Conservation (phyloP, 345 rosid species). For the Psidium friedrichsthalianum region DNA sequence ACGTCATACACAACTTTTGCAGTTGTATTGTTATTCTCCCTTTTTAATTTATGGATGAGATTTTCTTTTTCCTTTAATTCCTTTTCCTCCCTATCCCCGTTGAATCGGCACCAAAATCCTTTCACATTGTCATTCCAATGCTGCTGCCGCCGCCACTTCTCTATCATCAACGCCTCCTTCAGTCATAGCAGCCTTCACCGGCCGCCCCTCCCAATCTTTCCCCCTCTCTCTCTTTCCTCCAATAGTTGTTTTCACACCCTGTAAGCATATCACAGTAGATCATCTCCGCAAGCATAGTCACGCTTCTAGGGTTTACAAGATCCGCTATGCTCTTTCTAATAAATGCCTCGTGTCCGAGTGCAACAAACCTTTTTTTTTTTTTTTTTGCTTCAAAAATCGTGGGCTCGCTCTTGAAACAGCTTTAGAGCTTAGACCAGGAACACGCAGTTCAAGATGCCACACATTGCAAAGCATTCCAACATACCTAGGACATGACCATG, state of each 20-base stretch:
- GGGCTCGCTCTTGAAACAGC: too few relatives aligned
- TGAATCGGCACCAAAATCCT: background rate
- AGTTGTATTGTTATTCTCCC: too few relatives aligned
- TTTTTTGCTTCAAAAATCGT: background rate
- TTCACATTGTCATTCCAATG: accelerated
- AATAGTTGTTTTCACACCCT: background rate
- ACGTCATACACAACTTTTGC: too few relatives aligned
- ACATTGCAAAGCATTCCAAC: background rate
- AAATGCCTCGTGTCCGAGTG: background rate
- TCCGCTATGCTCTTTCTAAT: background rate
- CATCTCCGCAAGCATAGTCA: too few relatives aligned
- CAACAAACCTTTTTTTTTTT: background rate
- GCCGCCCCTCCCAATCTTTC: too few relatives aligned
- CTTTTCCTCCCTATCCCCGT: background rate
- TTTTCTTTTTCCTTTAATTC: background rate
- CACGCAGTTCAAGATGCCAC: background rate
- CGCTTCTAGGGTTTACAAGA: background rate
- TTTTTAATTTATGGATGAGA: background rate
- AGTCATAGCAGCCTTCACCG: background rate
- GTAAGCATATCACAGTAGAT: too few relatives aligned
- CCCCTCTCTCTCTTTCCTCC: background rate
- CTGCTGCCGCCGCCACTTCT: too few relatives aligned
- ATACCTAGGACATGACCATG: background rate
- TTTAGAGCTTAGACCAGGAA: background rate
- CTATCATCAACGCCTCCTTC: background rate